phyloP scores from a whole-genome alignment of 306 rosid genomes.

The Dryas octopetala region DNA sequence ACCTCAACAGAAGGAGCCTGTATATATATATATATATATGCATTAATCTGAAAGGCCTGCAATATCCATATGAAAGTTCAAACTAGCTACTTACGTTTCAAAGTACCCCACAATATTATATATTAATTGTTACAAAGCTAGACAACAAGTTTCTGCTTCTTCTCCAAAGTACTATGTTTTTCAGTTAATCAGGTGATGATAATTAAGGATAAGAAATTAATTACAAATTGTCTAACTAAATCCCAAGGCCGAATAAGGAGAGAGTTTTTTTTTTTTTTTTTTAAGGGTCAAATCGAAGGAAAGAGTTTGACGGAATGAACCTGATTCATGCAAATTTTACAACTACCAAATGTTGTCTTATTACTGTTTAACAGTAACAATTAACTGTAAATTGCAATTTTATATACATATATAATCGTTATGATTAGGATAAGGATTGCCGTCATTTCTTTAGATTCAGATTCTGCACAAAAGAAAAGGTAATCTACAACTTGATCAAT shows the following conservation, averaged over 20 bases:
- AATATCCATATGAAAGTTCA: background rate
- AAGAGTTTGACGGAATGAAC: slow-evolving; percentile 19
- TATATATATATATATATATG: background rate
- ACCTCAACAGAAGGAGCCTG: no score
- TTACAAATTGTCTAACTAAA: no score
- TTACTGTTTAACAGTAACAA: background rate
- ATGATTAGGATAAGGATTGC: slow-evolving; percentile 5
- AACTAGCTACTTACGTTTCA: no score
- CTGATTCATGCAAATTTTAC: slow-evolving; percentile 12
- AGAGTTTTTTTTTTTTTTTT: no score
- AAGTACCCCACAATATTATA: no score
- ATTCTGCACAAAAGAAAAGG: slow-evolving; percentile 12
- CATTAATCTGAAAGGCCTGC: background rate
- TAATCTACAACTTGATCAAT: background rate
- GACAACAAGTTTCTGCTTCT: no score
- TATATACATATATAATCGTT: background rate
- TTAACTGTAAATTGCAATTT: background rate
- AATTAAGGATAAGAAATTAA: no score
- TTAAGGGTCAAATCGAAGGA: background rate
- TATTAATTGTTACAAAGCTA: no score
- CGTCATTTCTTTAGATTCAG: slow-evolving; percentile 7
- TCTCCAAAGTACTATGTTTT: no score
- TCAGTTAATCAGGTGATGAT: no score
- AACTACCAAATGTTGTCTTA: slow-evolving; percentile 6
- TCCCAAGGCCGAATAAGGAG: no score